Evolutionary conservation across 257 asterid genomes (phyloP).

Genomic region (Phtheirospermum japonicum): DNA sequence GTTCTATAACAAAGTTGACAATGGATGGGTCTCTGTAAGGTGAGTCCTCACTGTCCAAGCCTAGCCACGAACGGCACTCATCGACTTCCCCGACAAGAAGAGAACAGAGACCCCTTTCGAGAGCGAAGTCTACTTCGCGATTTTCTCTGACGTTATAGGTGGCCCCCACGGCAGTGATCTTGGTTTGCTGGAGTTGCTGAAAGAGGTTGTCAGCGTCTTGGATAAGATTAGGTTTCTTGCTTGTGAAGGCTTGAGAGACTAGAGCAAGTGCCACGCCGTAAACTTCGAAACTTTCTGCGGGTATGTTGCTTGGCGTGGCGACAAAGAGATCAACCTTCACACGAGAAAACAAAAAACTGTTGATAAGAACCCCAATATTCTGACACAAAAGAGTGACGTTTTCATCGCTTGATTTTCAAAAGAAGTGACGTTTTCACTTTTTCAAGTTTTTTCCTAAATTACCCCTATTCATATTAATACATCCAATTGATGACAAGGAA

Average conservation of each 20-base stretch:
- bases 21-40: constrained; percentile 85
- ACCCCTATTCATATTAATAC: too few species aligned
- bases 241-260: constrained; percentile 85
- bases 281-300: constrained; percentile 96
- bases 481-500: not conserved
- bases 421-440: too few species aligned
- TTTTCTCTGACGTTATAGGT: constrained; percentile 50
- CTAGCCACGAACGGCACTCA: constrained; percentile 89
- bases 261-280: constrained; percentile 97
- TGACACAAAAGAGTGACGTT: not conserved
- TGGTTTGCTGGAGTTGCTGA: constrained; percentile 96
- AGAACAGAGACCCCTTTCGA: constrained; percentile 97
- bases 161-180: constrained; percentile 46
- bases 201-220: constrained; percentile 94
- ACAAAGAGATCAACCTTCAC: constrained; percentile 88
- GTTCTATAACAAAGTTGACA: constrained; percentile 69
- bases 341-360: not conserved
- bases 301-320: constrained; percentile 92
- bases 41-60: constrained; percentile 71
- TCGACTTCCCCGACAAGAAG: constrained; percentile 95
- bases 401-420: too few species aligned
- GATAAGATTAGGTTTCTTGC: constrained; percentile 88
- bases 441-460: too few species aligned
- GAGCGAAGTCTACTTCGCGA: constrained; percentile 80
- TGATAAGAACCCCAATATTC: constrained; percentile 9